Conservation (phyloP, 805 yeast species). For the Kodamaea kakaduensis region DNA sequence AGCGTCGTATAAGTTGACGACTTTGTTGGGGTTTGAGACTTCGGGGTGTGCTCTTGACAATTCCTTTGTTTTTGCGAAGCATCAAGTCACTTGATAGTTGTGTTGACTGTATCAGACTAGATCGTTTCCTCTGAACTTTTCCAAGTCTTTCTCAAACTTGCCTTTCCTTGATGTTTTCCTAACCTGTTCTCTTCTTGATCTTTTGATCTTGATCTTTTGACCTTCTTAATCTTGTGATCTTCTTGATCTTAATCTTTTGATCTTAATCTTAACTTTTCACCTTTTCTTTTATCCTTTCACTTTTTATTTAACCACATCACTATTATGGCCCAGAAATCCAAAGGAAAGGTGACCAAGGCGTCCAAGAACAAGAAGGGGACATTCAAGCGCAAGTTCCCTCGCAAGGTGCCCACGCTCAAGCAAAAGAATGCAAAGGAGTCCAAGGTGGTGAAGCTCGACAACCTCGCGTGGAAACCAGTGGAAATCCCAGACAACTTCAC, state of each 20-base stretch:
- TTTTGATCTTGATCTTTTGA: too few species aligned
- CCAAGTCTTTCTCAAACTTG: too few species aligned
- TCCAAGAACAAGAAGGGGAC: constrained; percentile 7
- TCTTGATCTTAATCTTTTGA: too few species aligned
- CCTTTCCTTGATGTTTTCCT: too few species aligned
- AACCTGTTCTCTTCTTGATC: too few species aligned
- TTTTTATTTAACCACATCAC: too few species aligned
- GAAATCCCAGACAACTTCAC: constrained; percentile 78
- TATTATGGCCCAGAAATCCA: background rate
- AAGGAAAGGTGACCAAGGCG: constrained; percentile 1
- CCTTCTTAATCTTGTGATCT: too few species aligned
- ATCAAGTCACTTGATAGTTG: background rate
- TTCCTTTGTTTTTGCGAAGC: constrained; percentile 4
- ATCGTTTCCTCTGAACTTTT: too few species aligned
- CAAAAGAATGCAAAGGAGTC: constrained; percentile 29
- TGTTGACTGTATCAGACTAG: too few species aligned
- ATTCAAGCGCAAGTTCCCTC: constrained; percentile 7
- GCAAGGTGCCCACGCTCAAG: constrained; percentile 23
- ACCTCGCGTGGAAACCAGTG: constrained; percentile 74
- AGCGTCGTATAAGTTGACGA: constrained; percentile 70
- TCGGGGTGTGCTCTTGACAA: constrained; percentile 6
- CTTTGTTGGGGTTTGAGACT: constrained; percentile 64
- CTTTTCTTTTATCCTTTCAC: too few species aligned
- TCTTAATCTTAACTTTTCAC: too few species aligned
- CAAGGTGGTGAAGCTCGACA: constrained; percentile 45